A percentile compares a stretch with the other conserved stretches of the same genome.
Conservation (phyloP, 2,329 filamentous ascomycete species). For the Aspergillus fischeri region DNA sequence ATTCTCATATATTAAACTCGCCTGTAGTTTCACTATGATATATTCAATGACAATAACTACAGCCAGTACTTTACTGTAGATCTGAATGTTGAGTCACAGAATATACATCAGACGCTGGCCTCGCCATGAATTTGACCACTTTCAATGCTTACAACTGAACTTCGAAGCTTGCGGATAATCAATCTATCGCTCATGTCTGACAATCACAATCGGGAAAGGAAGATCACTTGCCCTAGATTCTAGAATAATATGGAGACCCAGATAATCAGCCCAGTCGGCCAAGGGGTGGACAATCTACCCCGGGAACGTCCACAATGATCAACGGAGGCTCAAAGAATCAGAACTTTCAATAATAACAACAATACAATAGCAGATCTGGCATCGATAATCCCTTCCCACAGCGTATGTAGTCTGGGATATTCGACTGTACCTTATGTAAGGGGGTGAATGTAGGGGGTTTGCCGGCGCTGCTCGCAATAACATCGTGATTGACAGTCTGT, state of each 20-base stretch:
- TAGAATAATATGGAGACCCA: not conserved
- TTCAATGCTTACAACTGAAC: no score
- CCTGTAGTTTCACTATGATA: not conserved
- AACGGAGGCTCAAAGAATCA: not conserved
- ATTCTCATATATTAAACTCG: no score
- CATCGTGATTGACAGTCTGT: not conserved
- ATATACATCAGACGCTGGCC: not conserved
- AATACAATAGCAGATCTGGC: no score
- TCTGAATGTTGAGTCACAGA: not conserved
- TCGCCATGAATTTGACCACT: not conserved
- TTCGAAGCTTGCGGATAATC: no score
- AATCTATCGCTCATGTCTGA: no score
- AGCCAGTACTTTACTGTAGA: not conserved
- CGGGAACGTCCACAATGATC: not conserved
- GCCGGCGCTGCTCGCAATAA: not conserved
- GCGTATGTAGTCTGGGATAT: not conserved
- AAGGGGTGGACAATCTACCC: not conserved
- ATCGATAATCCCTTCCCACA: no score
- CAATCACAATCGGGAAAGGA: not conserved
- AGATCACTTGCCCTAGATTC: not conserved
- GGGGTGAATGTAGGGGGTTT: not conserved
- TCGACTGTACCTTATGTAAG: not conserved
- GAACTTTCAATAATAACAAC: not conserved
- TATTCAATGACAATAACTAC: not conserved
- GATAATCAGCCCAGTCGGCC: not conserved